Percentiles rank a stretch among this genome's conserved stretches.
Evolutionary conservation across 176 grass and related monocot species (phyloP).

Genomic region (Calamus simplicifolius): DNA sequence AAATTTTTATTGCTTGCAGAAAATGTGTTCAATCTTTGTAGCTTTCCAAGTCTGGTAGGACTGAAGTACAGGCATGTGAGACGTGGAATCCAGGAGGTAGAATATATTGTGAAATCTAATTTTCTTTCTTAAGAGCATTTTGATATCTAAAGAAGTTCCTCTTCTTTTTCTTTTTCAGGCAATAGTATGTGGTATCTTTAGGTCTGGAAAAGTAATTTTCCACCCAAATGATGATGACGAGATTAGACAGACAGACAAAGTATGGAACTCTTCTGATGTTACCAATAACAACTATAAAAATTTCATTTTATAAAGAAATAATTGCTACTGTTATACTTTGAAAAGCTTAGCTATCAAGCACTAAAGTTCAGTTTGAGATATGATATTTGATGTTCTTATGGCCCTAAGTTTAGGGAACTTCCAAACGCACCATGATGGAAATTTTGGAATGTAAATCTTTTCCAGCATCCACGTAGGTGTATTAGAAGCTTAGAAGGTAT

Average conservation of each 20-base stretch:
- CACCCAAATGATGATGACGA: conserved; percentile 75
- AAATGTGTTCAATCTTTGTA: conserved; percentile 86
- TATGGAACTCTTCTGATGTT: conserved; percentile 33
- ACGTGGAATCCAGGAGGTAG: conserved; percentile 59
- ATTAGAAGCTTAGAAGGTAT: no score
- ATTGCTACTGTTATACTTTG: no score
- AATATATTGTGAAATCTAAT: background rate
- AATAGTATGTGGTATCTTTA: conserved; percentile 79
- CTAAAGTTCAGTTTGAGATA: no score
- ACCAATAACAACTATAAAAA: no score
- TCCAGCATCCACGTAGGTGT: no score
- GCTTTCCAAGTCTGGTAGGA: conserved; percentile 53
- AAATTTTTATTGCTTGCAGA: conserved; percentile 33
- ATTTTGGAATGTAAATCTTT: no score
- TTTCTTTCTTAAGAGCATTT: conserved; percentile 12
- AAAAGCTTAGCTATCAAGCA: no score
- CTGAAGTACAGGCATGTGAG: conserved; percentile 62
- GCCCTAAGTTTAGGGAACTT: no score
- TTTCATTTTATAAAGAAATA: no score
- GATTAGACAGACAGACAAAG: conserved; percentile 81
- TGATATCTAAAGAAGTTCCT: background rate
- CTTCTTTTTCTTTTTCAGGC: conserved; percentile 46
- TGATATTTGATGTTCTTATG: no score
- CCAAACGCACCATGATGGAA: no score
- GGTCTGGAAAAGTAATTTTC: conserved; percentile 74